These are phyloP conservation scores for Penicillium sp. DNA, from an alignment of 2,329 filamentous ascomycete species.

Conservation along the genomic window DNA sequence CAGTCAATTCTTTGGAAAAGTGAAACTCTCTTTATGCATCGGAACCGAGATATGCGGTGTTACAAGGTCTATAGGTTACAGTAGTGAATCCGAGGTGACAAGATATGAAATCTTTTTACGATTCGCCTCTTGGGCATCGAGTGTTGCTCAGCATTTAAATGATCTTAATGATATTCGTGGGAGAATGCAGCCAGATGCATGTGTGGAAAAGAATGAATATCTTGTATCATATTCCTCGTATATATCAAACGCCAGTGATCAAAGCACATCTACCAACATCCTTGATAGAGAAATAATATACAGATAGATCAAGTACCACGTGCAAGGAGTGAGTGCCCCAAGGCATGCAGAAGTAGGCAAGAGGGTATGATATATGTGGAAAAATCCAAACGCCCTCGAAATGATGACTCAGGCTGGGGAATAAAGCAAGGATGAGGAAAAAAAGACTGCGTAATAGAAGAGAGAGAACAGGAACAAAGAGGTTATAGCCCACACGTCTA, in stretches of 20 bases:
- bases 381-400: slow-evolving; percentile 19
- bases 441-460: background rate
- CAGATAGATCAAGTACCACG: slow-evolving; percentile 1
- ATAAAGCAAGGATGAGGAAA: slow-evolving; percentile 3
- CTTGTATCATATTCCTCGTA: background rate
- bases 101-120: no score
- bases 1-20: no score
- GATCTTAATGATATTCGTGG: background rate
- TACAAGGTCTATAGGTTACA: no score
- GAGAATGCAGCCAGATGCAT: background rate
- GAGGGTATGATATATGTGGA: slow-evolving; percentile 13
- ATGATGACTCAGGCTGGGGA: slow-evolving; percentile 1
- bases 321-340: background rate
- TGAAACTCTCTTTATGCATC: no score
- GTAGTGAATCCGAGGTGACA: no score
- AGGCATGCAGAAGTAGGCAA: slow-evolving; percentile 5
- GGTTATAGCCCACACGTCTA: slow-evolving; percentile 3
- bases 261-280: slow-evolving; percentile 1
- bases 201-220: background rate
- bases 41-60: no score
- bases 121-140: no score
- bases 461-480: background rate
- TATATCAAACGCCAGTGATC: slow-evolving; percentile 3
- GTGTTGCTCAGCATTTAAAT: no score
- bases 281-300: slow-evolving; percentile 9